Conservation (phyloP, 2,329 filamentous ascomycete genomes). For the Rugonectria rugulosa region DNA sequence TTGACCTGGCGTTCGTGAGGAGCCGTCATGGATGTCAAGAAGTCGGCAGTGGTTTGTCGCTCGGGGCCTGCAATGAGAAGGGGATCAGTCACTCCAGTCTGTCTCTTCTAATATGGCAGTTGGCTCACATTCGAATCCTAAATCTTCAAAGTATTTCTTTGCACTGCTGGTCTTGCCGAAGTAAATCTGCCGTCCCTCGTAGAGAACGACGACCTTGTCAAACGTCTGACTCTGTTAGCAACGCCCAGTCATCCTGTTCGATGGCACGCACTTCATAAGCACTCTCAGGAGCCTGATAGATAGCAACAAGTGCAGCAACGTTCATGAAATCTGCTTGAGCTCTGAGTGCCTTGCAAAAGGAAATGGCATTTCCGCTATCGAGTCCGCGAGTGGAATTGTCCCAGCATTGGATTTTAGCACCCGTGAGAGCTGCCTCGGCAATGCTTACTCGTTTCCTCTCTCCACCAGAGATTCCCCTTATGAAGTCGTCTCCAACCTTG, state of each 20-base stretch:
- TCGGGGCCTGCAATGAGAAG: constrained; percentile 45
- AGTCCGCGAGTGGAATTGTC: constrained; percentile 31
- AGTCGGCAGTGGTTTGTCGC: constrained; percentile 69
- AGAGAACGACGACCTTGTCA: constrained; percentile 71
- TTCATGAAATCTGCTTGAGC: constrained; percentile 25
- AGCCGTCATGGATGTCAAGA: constrained; percentile 63
- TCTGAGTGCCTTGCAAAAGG: constrained; percentile 20
- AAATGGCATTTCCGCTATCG: constrained; percentile 26
- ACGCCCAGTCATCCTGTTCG: background rate
- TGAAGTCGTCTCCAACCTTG: constrained; percentile 28
- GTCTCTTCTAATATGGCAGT: background rate
- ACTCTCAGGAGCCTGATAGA: constrained; percentile 31
- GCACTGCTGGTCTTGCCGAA: constrained; percentile 65
- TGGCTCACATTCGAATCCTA: constrained; percentile 62
- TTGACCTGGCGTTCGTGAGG: constrained; percentile 42
- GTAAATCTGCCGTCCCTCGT: constrained; percentile 71
- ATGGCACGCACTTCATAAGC: constrained; percentile 22
- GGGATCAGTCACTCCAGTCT: background rate
- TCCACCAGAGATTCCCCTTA: constrained; percentile 28
- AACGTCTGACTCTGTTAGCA: constrained; percentile 46
- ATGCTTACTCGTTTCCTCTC: constrained; percentile 73
- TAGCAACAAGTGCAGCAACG: constrained; percentile 25
- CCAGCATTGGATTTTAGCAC: constrained; percentile 29
- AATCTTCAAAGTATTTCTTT: constrained; percentile 64
- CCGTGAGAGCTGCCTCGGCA: constrained; percentile 29